A percentile compares a stretch with the other conserved stretches of the same genome.
phyloP scores from a whole-genome alignment of 1,284 basidiomycete genomes.

The Phaffia rhodozyma region DNA sequence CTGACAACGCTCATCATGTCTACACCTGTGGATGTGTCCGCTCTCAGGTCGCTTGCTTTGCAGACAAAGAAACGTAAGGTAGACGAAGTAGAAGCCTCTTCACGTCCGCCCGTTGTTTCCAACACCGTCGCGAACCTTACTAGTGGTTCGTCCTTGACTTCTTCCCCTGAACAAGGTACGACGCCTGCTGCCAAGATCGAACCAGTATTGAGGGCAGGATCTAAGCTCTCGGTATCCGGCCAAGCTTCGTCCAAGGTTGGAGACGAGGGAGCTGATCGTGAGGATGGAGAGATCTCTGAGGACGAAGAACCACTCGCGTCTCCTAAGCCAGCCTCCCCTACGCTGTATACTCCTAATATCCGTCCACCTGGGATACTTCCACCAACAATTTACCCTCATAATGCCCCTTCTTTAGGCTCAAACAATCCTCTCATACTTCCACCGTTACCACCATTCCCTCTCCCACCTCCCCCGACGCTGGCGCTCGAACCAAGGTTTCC shows the following conservation, averaged over 20 bases:
- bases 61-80: constrained; percentile 9
- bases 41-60: background rate
- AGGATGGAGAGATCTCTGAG: constrained; percentile 13
- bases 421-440: background rate
- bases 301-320: background rate
- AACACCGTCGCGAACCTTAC: background rate
- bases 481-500: constrained; percentile 2
- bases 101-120: background rate
- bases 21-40: background rate
- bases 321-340: background rate
- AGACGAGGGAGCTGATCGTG: constrained; percentile 2
- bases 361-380: background rate
- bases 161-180: too few relatives aligned
- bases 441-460: background rate
- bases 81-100: background rate
- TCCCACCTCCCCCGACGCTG: background rate
- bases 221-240: too few relatives aligned
- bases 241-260: background rate
- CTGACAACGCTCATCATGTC: background rate
- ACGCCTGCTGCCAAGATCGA: too few relatives aligned
- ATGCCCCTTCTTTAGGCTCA: background rate
- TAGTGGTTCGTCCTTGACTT: background rate
- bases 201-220: background rate
- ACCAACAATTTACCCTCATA: background rate
- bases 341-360: background rate